Evolutionary conservation across 306 rosid species (phyloP), one percentile per base, ranked within the genome.

Genomic region (Echinosophora koreensis): DNA sequence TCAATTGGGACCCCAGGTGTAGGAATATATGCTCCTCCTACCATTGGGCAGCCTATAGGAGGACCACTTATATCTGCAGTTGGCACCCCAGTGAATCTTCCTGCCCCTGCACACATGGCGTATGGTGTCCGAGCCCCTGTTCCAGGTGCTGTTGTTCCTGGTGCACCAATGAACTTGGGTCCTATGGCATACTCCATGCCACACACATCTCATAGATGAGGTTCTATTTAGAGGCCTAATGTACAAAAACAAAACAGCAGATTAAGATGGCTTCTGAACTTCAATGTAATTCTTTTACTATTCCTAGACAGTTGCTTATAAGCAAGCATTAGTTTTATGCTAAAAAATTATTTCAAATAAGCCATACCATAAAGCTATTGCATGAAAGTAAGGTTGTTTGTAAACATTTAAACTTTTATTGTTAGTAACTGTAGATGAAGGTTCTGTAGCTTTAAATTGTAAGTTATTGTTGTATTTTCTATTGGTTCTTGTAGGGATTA

Each of bases 51-150:
- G 34, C 96, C 97, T 13, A 80, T 90, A 54, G 98, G 92, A 51
- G 90, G 96, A 81, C 85, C 91, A n/a, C 83, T 87, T 22, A 93
- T 89, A 80, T 89, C 97, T 1, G 92, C 92, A 4, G 92, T 88
- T 46, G 97, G 97, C 74, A 92, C 96, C 28, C 91, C 93, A 0
- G 89, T 91, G 68, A 93, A 80, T 80, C 90, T 89, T 49, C 69
- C 91, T 60, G 14, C 82, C 32, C 71, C 90, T 3, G 69, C 82
- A 37, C 93, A 89, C 66, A 81, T 87, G 84, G 90, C 91, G 2
- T 93, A 88, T 6, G 93, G 88, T 13, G 86, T 89, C 5, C 73
- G 87, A 66, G 95, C 87, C 39, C 84, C 89, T 0, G 88, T 89
- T 42, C 69, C 90, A 0, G 90, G 90, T 73, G 71, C 77, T 2